These are phyloP conservation scores for Arthrobotrys megalospora DNA, from an alignment of 2,329 filamentous ascomycete species.

Conservation along the genomic window DNA sequence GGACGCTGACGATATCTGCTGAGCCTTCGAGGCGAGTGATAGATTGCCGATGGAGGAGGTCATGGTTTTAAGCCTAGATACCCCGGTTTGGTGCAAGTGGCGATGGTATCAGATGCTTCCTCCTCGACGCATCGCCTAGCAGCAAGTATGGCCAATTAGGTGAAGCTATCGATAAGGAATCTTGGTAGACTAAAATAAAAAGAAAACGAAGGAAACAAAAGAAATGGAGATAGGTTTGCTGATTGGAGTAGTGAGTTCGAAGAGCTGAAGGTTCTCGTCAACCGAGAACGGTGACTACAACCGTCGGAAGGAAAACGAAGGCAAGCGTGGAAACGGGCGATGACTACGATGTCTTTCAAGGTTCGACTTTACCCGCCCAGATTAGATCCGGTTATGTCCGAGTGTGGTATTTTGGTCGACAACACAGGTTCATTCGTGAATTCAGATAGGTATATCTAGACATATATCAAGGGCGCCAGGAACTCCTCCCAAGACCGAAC, in stretches of 20 bases:
- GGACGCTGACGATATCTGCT: constrained; percentile 36
- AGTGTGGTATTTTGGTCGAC: constrained; percentile 36
- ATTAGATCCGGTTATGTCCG: constrained; percentile 31
- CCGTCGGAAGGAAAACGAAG: constrained; percentile 43
- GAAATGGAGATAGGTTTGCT: background rate
- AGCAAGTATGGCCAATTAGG: background rate
- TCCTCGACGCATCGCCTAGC: constrained; percentile 11
- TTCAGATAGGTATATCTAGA: too few relatives aligned
- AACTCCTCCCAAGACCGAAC: background rate
- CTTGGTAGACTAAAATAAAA: background rate
- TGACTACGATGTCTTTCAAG: constrained; percentile 30
- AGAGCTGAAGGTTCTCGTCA: constrained; percentile 50
- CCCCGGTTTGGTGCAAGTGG: constrained; percentile 12
- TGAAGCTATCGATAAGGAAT: background rate
- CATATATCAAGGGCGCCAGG: too few relatives aligned
- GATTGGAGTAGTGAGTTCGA: background rate
- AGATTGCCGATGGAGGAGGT: constrained; percentile 54
- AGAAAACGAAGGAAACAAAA: constrained; percentile 1
- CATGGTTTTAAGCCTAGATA: constrained; percentile 39
- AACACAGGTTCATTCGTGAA: too few relatives aligned
- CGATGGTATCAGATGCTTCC: constrained; percentile 33
- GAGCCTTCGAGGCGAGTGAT: constrained; percentile 57
- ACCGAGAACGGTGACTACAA: constrained; percentile 62
- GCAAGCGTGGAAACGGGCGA: constrained; percentile 21
- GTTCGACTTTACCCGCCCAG: background rate